Percentiles rank a stretch among this genome's conserved stretches.
These are phyloP conservation scores for Claviceps maximensis DNA, from an alignment of 2,329 filamentous ascomycete species.

Conservation along the genomic window DNA sequence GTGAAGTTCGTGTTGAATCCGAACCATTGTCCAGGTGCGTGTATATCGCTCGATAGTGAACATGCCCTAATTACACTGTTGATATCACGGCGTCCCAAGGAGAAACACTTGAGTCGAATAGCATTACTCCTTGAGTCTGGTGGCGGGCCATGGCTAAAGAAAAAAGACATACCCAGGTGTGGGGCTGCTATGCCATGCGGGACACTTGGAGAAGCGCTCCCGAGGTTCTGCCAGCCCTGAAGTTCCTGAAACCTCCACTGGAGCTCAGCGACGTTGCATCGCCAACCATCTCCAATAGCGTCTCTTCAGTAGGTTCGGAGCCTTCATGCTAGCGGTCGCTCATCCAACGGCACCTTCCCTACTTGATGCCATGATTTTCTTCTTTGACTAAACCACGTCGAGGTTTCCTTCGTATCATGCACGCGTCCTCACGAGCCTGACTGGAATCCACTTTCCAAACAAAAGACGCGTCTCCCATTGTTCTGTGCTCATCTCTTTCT, in stretches of 20 bases:
- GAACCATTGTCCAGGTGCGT: too few species aligned
- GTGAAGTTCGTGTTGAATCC: too few species aligned
- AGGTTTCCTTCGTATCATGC: background rate
- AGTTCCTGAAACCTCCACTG: slow-evolving; percentile 7
- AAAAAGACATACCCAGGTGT: background rate
- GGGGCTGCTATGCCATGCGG: background rate
- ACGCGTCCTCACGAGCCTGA: background rate
- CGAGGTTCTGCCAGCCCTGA: slow-evolving; percentile 9
- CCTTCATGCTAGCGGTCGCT: slow-evolving; percentile 2
- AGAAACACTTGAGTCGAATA: too few species aligned
- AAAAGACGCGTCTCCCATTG: background rate
- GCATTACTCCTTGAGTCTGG: too few species aligned
- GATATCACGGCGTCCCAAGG: too few species aligned
- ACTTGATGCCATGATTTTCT: background rate
- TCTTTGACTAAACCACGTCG: background rate
- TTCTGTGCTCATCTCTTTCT: background rate
- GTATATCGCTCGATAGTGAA: too few species aligned
- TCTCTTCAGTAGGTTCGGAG: slow-evolving; percentile 4
- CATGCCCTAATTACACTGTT: too few species aligned
- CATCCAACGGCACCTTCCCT: background rate
- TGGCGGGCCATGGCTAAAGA: background rate
- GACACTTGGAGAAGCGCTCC: background rate
- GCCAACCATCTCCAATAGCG: slow-evolving; percentile 4
- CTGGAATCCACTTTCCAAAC: background rate
- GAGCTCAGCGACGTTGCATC: slow-evolving; percentile 3